These are phyloP conservation scores for Chlorella sorokiniana DNA, from an alignment of 139 green algal species.

Conservation along the genomic window DNA sequence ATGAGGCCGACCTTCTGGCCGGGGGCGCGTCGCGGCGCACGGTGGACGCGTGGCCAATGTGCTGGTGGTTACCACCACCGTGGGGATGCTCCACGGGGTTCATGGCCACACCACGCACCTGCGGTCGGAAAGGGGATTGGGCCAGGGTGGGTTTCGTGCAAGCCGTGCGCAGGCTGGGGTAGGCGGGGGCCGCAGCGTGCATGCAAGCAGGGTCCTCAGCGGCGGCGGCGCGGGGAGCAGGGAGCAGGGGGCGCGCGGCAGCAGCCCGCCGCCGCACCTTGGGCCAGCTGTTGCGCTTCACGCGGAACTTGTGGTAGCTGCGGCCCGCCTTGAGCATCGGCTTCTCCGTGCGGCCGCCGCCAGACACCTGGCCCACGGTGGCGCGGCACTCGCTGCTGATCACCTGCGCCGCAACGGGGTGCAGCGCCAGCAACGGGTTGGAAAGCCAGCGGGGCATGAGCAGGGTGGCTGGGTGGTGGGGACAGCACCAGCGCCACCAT, in stretches of 20 bases:
- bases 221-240: no score
- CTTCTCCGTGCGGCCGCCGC: slow-evolving; percentile 99
- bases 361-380: slow-evolving; percentile 96
- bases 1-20: slow-evolving; percentile 89
- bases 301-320: slow-evolving; percentile 97
- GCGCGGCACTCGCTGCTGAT: slow-evolving; percentile 90
- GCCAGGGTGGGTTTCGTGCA: not conserved
- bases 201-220: no score
- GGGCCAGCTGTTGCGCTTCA: slow-evolving; percentile 93
- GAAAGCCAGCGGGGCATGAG: not conserved
- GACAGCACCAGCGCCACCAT: no score
- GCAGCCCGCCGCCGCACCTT: no score
- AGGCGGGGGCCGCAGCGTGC: no score
- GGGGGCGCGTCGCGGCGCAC: slow-evolving; percentile 85
- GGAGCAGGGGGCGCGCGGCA: no score
- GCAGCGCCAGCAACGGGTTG: not conserved
- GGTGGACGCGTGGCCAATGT: slow-evolving; percentile 99
- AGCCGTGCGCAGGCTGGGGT: no score
- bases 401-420: slow-evolving; percentile 62
- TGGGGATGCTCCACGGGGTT: slow-evolving; percentile 99
- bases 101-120: slow-evolving; percentile 99
- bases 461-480: no score
- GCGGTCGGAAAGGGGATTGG: not conserved
- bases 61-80: slow-evolving; percentile 99
- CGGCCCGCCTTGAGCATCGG: slow-evolving; percentile 98